Evolutionary conservation across 805 yeast genomes (phyloP).

Genomic region (Nakazawaea molendinolei): DNA sequence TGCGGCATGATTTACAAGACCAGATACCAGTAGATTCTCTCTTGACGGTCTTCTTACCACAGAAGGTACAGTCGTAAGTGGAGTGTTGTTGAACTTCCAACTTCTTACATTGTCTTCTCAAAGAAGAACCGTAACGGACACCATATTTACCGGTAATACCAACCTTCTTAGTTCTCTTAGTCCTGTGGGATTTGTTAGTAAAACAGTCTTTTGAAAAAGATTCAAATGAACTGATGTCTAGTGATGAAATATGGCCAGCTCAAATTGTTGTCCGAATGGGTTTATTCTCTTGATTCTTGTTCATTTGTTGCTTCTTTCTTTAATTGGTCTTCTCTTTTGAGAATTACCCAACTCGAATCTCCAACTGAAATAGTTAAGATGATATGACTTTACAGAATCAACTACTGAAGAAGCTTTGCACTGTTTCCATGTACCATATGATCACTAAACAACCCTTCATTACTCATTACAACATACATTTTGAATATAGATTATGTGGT

Average conservation of each 20-base stretch:
- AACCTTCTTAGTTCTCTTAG: conserved; percentile 99
- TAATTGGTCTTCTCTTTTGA: background rate
- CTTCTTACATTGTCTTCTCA: conserved; percentile 99
- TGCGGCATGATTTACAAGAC: conserved; percentile 90
- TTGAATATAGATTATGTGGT: conserved; percentile 8
- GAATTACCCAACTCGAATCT: too few relatives aligned
- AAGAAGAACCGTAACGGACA: conserved; percentile 99
- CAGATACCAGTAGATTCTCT: conserved; percentile 99
- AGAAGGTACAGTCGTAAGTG: conserved; percentile 98
- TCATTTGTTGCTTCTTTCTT: background rate
- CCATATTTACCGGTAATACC: conserved; percentile 99
- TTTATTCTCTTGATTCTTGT: background rate
- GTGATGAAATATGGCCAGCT: too few relatives aligned
- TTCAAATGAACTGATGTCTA: background rate
- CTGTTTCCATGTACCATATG: too few relatives aligned
- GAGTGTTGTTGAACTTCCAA: conserved; percentile 99
- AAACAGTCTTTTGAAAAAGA: background rate
- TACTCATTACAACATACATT: conserved; percentile 4
- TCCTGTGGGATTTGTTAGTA: conserved; percentile 59
- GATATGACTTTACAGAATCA: too few relatives aligned
- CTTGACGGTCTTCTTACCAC: conserved; percentile 98
- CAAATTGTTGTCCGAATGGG: too few relatives aligned
- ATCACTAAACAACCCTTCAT: too few relatives aligned
- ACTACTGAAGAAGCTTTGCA: too few relatives aligned
- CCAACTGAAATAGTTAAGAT: too few relatives aligned